Conservation (phyloP, 306 rosid genomes). For the Cucurbita argyrosperma region DNA sequence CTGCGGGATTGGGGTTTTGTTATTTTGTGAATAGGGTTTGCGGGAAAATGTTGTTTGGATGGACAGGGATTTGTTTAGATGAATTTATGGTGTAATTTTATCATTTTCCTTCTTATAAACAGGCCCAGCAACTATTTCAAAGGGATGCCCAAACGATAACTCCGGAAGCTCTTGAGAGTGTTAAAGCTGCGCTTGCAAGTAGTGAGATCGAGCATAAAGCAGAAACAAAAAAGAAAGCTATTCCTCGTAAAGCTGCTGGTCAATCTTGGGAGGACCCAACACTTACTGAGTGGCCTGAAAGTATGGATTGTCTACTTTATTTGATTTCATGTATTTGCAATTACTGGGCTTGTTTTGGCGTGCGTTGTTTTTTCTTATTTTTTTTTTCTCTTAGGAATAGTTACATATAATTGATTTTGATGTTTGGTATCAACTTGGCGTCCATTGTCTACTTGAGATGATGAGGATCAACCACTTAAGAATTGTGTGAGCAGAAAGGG, state of each 20-base stretch:
- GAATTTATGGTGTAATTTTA: background rate
- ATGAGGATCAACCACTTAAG: background rate
- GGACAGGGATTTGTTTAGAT: background rate
- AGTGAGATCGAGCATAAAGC: constrained; percentile 80
- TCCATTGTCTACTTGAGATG: background rate
- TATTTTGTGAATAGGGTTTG: background rate
- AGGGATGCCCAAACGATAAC: constrained; percentile 87
- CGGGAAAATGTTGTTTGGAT: background rate
- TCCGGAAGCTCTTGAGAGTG: constrained; percentile 87
- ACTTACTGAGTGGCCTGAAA: constrained; percentile 94
- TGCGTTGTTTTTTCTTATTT: too few relatives aligned
- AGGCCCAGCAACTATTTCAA: constrained; percentile 89
- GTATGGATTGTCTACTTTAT: constrained; percentile 18
- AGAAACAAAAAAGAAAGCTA: constrained; percentile 69
- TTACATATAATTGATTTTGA: background rate
- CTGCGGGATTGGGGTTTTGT: background rate
- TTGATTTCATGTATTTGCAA: background rate
- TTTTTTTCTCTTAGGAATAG: background rate
- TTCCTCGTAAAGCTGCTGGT: constrained; percentile 96
- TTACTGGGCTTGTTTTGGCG: too few relatives aligned
- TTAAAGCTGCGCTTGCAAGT: constrained; percentile 85
- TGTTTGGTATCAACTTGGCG: background rate
- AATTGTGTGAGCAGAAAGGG: background rate
- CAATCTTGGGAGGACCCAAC: constrained; percentile 92
- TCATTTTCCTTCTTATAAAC: background rate